Evolutionary conservation across 805 yeast species (phyloP), one percentile per base, ranked within the genome.

Genomic region (Kuraishia molischiana): DNA sequence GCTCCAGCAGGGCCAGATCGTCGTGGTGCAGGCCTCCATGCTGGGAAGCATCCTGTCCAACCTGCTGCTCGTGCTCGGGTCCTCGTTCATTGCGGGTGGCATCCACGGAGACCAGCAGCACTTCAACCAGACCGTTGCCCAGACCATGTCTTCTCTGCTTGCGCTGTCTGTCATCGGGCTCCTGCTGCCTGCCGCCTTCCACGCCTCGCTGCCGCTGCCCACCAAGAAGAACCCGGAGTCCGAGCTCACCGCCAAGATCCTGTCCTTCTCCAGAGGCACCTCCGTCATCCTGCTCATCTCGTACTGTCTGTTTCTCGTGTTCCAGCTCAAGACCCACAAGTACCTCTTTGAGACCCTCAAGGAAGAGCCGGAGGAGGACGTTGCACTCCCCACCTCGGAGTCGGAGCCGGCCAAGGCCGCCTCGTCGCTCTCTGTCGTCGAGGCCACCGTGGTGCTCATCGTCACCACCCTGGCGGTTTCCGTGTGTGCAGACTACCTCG

Each of bases 1-100:
- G 1, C 67, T 92, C 50, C 68, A 63, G 47, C 81, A 84, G 32
- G 84, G 85, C 47, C 97, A 92, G 61, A 77, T 92, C 37, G 72
- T 95, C 45, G 89, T 92, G 51, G 97, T 92, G 21, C 97, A 92
- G 61, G 95, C 97, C 2, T 84, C 95, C 17, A 90, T 92, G 97
- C 72, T 92, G 41, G 98, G 98, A 24, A 82, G 95, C 38, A 85
- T 92, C 43, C 67, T 92, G 41, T 85, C 95, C 35, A 92, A 92
- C 62, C 64, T 89, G 50, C 65, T 92, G 43, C 68, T 92, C 39
- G 98, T 92, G 3, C 68, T 92, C 38, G 98, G 98, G n/a, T 83
- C 95, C 58, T 87, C 97, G 56, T 92, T 92, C 54, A 61, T 90
- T 13, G 87, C 84, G 31, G 98, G 98, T 40, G 98, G 98, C 14